Evolutionary conservation across 495 filamentous ascomycete species (phyloP).

Genomic region (Annulohypoxylon bovei): DNA sequence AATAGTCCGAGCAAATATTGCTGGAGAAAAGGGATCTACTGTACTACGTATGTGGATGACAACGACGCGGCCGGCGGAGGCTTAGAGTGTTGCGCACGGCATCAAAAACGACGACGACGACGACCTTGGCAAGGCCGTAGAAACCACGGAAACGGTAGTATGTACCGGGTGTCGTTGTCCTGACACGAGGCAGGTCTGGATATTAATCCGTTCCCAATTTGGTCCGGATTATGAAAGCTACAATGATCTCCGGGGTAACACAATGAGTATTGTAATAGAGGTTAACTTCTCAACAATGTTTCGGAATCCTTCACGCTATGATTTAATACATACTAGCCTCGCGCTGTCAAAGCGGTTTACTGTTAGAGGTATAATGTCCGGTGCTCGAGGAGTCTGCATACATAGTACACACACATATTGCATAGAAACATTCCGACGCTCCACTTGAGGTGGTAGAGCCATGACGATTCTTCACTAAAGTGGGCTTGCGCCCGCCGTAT

Average conservation of each 20-base stretch:
- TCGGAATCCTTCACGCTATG: slow-evolving; percentile 22
- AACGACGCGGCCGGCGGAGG: slow-evolving; percentile 50
- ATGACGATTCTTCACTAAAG: slow-evolving; percentile 24
- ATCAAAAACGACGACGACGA: slow-evolving; percentile 45
- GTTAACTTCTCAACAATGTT: slow-evolving; percentile 11
- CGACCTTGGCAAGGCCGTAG: slow-evolving; percentile 19
- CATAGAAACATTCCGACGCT: slow-evolving; percentile 32
- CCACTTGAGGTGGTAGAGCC: slow-evolving; percentile 28
- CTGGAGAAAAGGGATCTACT: slow-evolving; percentile 51
- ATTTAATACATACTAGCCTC: slow-evolving; percentile 22
- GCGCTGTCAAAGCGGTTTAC: slow-evolving; percentile 32
- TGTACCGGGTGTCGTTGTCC: slow-evolving; percentile 1
- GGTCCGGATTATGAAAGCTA: slow-evolving; percentile 2
- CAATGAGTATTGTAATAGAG: slow-evolving; percentile 1
- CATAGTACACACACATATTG: slow-evolving; percentile 26
- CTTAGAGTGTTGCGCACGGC: slow-evolving; percentile 51
- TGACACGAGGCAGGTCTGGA: background rate
- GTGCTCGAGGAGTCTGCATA: background rate
- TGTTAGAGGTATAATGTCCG: slow-evolving; percentile 34
- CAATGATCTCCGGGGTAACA: background rate
- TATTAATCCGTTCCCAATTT: background rate
- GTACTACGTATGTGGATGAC: slow-evolving; percentile 29
- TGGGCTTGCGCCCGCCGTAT: slow-evolving; percentile 30
- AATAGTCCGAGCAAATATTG: background rate
- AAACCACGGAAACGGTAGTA: slow-evolving; percentile 19